Percentiles rank a stretch among this genome's conserved stretches.
Evolutionary conservation across 208 protist species (phyloP).

Genomic region (Trypanosoma conorhini): DNA sequence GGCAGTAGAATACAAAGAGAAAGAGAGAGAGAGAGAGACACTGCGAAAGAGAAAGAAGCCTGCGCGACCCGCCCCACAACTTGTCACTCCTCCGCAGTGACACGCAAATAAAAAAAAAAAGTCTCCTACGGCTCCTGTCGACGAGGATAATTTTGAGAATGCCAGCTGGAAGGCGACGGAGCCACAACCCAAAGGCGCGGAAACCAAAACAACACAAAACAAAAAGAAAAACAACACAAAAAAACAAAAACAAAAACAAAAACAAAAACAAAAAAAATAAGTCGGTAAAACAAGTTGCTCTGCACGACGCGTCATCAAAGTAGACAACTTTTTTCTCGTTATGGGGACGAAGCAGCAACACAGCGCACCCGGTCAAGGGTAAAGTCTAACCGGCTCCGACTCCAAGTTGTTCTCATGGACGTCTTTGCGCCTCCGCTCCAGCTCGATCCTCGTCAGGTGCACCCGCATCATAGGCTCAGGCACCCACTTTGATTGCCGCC

Average conservation of each 20-base stretch:
- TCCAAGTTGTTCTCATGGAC: background rate
- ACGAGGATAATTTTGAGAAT: background rate
- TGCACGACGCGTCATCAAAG: too few relatives aligned
- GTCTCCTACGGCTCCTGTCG: too few relatives aligned
- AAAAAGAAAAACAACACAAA: background rate
- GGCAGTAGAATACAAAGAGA: background rate
- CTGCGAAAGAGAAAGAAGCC: background rate
- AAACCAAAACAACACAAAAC: background rate
- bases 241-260: background rate
- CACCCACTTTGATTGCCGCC: background rate
- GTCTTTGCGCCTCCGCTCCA: background rate
- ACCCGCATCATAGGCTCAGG: conserved; percentile 1
- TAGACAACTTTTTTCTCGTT: too few relatives aligned
- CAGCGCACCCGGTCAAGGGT: too few relatives aligned
- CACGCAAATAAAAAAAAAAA: background rate
- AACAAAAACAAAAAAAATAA: background rate
- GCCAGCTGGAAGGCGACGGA: background rate
- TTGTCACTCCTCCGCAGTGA: background rate
- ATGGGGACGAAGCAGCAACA: too few relatives aligned
- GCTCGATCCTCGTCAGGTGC: conserved; percentile 1
- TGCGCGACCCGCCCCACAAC: background rate
- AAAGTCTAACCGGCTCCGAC: background rate
- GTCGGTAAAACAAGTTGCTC: background rate
- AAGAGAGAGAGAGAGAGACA: background rate
- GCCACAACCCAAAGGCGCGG: background rate